Conservation (phyloP, 23 red algal species). For the Agarophyton chilense region DNA sequence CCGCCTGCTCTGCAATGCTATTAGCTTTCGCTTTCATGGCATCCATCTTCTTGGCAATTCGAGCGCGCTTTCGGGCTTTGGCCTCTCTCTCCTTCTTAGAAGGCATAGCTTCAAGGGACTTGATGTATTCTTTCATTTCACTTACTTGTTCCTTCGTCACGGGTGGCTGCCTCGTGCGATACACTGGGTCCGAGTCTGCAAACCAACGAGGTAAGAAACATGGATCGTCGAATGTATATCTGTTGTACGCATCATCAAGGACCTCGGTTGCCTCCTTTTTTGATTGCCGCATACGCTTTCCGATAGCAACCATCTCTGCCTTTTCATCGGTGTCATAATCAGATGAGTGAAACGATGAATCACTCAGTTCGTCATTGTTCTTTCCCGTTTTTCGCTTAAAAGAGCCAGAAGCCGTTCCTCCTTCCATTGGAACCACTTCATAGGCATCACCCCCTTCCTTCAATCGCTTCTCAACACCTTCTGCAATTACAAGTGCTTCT, state of each 20-base stretch:
- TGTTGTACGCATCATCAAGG: conserved; percentile 87
- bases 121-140: conserved; percentile 70
- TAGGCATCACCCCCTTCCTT: conserved; percentile 5
- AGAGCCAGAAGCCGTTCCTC: neutral
- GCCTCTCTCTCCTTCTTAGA: conserved; percentile 90
- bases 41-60: conserved; percentile 57
- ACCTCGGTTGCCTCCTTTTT: conserved; percentile 65
- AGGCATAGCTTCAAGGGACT: conserved; percentile 57
- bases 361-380: conserved; percentile 27
- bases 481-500: conserved; percentile 36
- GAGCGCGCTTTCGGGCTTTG: conserved; percentile 58
- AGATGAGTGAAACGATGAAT: conserved; percentile 69
- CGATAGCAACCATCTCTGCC: conserved; percentile 84
- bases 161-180: conserved; percentile 47
- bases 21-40: conserved; percentile 75
- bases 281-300: conserved; percentile 57
- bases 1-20: conserved; percentile 74
- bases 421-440: conserved; percentile 52
- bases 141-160: conserved; percentile 74
- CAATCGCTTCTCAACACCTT: conserved; percentile 11
- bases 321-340: conserved; percentile 77
- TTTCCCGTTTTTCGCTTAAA: neutral
- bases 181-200: conserved; percentile 75
- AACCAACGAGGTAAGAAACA: conserved; percentile 86
- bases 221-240: conserved; percentile 90